Base-by-base conservation (phyloP, 2,329 filamentous ascomycete genomes). In the Sclerotinia borealis region DNA sequence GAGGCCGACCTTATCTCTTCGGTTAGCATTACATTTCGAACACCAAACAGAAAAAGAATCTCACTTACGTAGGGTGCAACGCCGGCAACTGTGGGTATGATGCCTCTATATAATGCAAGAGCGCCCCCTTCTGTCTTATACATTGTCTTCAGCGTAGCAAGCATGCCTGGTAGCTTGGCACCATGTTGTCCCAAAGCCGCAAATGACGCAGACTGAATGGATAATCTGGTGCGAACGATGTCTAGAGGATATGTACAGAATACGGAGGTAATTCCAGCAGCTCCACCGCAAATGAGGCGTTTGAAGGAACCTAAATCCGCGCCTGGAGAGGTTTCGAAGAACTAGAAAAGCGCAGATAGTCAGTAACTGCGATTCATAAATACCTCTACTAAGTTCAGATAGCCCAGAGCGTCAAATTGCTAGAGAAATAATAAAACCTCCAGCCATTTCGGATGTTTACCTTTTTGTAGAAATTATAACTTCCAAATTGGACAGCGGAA, bases 121-220 rank as follows among this genome's bases (percentile, higher is more conserved):
- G 95, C 72, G 13, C 95, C 95, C 39, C 95, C 95, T 78, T 99
- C 95, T 4, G 86, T 91, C 75, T 85, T 91, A 79, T 97, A 97
- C 90, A 99, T 98, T 65, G 79, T 77, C 1, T 79, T 75, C 82
- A 98, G 81, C 0, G 93, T 95, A 62, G 83, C 81, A 85, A 91
- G 96, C 95, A 99, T 98, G 59, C 95, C 95, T 0, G 93, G 93
- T 27, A 96, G 79, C 73, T 90, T 87, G 56, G 77, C 75, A 45
- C 82, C 80, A 41, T 85, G 81, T 72, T 80, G 83, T 59, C 81
- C 77, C 17, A 98, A 82, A 65, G 85, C 88, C 29, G 89, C 85
- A 76, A 99, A 98, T 6, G 93, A 97, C n/a, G 95, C 95, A 3
- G 92, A 93, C 76, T 99, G 95, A 61, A 99, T 97, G 9, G 93